Evolutionary conservation across 768 basidiomycete species (phyloP).

Genomic region (Kwoniella sp.): DNA sequence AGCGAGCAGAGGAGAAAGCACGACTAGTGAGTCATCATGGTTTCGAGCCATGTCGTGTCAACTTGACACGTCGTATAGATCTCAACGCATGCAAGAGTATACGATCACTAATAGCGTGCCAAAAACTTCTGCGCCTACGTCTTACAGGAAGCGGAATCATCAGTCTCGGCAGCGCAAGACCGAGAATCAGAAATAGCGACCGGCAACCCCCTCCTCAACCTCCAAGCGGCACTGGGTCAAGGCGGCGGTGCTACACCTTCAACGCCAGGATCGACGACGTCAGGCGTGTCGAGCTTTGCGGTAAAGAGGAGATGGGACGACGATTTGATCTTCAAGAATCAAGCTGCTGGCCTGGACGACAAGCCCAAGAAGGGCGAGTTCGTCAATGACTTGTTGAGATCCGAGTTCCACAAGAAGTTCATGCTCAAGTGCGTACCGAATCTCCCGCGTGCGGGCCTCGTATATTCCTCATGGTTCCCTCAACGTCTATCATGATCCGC

Average conservation of each 20-base stretch:
- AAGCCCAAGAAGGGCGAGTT: slow-evolving; percentile 70
- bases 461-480: neutral
- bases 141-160: slow-evolving; percentile 70
- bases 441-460: neutral
- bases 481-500: neutral
- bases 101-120: too few relatives aligned
- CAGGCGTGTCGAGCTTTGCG: slow-evolving; percentile 74
- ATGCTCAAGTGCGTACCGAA: slow-evolving; percentile 48
- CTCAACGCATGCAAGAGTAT: too few relatives aligned
- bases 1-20: slow-evolving; percentile 89
- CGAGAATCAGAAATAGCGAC: slow-evolving; percentile 83
- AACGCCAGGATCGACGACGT: slow-evolving; percentile 63
- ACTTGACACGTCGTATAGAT: too few relatives aligned
- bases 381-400: slow-evolving; percentile 91
- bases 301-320: slow-evolving; percentile 96
- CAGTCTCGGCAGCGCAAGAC: slow-evolving; percentile 61
- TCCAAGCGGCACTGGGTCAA: slow-evolving; percentile 84
- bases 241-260: slow-evolving; percentile 59
- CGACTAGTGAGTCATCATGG: slow-evolving; percentile 60
- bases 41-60: neutral
- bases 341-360: slow-evolving; percentile 73
- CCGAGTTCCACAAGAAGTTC: slow-evolving; percentile 56
- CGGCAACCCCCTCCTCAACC: slow-evolving; percentile 83
- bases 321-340: slow-evolving; percentile 98
- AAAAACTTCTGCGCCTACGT: neutral